Evolutionary conservation across 371 early-diverging fungal species (phyloP).

Genomic region (Haplosporangium sp.): DNA sequence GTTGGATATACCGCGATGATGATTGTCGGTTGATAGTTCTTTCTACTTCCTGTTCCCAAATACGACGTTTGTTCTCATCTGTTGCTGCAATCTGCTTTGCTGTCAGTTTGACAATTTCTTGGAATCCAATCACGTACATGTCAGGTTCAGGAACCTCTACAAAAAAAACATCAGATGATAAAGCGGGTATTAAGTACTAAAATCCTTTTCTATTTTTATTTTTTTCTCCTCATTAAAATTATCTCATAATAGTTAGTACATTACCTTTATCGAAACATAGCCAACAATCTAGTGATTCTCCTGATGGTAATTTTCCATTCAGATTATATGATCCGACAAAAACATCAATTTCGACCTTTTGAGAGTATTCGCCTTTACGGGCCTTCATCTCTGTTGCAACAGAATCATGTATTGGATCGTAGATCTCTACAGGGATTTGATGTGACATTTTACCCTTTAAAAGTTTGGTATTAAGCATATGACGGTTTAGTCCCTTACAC

Average conservation of each 20-base stretch:
- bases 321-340: constrained; percentile 92
- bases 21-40: constrained; percentile 63
- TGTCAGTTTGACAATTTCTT: constrained; percentile 94
- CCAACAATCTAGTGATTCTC: constrained; percentile 78
- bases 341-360: constrained; percentile 67
- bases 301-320: constrained; percentile 81
- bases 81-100: constrained; percentile 87
- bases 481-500: no score
- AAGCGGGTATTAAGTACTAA: no score
- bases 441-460: constrained; percentile 69
- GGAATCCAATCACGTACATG: constrained; percentile 89
- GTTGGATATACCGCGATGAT: constrained; percentile 72
- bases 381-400: constrained; percentile 65
- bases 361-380: constrained; percentile 67
- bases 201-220: no score
- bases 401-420: constrained; percentile 73
- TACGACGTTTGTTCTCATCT: constrained; percentile 70
- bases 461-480: no score
- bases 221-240: no score
- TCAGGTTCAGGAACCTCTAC: constrained; percentile 75
- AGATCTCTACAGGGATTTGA: constrained; percentile 64
- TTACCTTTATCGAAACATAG: constrained; percentile 64
- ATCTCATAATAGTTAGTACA: neutral
- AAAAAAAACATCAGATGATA: no score
- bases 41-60: constrained; percentile 78